Evolutionary conservation across 208 protist species (phyloP).

Genomic region (Trypanosoma caninum): DNA sequence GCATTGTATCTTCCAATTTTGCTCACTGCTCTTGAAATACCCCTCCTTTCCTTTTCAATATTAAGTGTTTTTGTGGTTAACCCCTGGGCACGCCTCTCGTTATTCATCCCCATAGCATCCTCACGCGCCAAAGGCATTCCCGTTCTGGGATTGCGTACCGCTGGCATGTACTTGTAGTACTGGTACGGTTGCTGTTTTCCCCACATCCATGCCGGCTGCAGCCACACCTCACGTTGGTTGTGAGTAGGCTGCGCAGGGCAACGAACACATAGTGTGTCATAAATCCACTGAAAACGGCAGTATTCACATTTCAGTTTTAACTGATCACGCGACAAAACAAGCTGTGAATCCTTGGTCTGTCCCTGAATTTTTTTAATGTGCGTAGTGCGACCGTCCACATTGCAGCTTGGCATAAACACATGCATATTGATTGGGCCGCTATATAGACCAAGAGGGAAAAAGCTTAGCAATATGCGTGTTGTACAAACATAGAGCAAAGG

Average conservation of each 20-base stretch:
- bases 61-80: slow-evolving; percentile 68
- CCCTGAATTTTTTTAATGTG: slow-evolving; percentile 65
- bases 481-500: slow-evolving; percentile 9
- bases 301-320: slow-evolving; percentile 75
- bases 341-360: slow-evolving; percentile 45
- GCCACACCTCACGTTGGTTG: slow-evolving; percentile 84
- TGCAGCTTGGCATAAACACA: slow-evolving; percentile 51
- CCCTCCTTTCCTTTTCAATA: slow-evolving; percentile 55
- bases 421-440: slow-evolving; percentile 67
- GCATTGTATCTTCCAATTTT: slow-evolving; percentile 65
- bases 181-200: slow-evolving; percentile 81
- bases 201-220: slow-evolving; percentile 85
- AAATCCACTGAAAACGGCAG: slow-evolving; percentile 73
- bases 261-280: slow-evolving; percentile 75
- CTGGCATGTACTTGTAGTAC: slow-evolving; percentile 83
- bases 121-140: slow-evolving; percentile 67
- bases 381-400: slow-evolving; percentile 55
- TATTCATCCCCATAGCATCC: slow-evolving; percentile 85
- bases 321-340: slow-evolving; percentile 53
- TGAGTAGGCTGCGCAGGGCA: slow-evolving; percentile 69
- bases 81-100: slow-evolving; percentile 70
- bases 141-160: slow-evolving; percentile 72
- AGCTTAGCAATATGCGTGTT: slow-evolving; percentile 37
- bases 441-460: slow-evolving; percentile 68
- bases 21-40: slow-evolving; percentile 66